These are phyloP conservation scores for Penicillium cosmopolitanum DNA, from an alignment of 495 filamentous ascomycete genomes.

Conservation along the genomic window DNA sequence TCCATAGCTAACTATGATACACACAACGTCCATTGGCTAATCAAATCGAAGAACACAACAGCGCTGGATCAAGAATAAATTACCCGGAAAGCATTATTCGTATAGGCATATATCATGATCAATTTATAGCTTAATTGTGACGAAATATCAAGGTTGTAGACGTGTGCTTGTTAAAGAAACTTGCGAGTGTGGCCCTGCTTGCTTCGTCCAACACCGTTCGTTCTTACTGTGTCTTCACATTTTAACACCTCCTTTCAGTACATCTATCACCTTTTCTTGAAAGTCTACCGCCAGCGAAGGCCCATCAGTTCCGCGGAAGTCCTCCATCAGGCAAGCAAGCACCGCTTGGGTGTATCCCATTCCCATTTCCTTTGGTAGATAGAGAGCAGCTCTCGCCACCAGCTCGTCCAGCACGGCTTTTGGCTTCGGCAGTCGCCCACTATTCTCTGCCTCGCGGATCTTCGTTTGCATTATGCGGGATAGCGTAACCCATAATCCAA, in stretches of 20 bases:
- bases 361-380: conserved; percentile 23
- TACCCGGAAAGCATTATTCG: too few relatives aligned
- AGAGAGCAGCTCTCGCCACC: conserved; percentile 10
- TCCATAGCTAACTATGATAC: too few relatives aligned
- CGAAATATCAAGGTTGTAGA: too few relatives aligned
- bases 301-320: conserved; percentile 20
- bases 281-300: conserved; percentile 23
- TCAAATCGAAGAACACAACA: too few relatives aligned
- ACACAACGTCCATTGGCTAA: too few relatives aligned
- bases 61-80: too few relatives aligned
- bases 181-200: too few relatives aligned
- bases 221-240: conserved; percentile 4
- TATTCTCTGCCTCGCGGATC: conserved; percentile 18
- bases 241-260: conserved; percentile 13
- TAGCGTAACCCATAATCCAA: conserved; percentile 37
- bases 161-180: too few relatives aligned
- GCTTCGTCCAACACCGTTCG: neutral
- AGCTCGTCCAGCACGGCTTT: conserved; percentile 16
- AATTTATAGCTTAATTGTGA: too few relatives aligned
- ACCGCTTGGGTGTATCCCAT: conserved; percentile 21
- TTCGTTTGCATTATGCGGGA: conserved; percentile 19
- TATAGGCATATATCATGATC: too few relatives aligned
- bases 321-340: conserved; percentile 15
- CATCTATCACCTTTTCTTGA: conserved; percentile 22
- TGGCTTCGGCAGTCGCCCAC: conserved; percentile 20